Conservation (phyloP, 768 basidiomycete genomes). For the Leccinum barrowsii region DNA sequence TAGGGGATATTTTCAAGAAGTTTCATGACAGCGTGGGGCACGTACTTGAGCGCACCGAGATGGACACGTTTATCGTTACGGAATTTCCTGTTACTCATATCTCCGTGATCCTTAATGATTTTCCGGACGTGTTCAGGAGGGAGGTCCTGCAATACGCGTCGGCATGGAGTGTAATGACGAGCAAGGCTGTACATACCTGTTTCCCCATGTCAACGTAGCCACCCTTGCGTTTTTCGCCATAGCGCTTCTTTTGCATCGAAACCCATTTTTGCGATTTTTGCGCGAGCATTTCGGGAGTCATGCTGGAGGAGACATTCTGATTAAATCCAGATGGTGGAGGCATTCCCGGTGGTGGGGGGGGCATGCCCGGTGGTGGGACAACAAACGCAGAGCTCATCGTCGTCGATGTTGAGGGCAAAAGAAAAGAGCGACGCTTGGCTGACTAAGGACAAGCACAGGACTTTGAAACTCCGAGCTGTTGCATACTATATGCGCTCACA, state of each 20-base stretch:
- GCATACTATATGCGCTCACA: neutral
- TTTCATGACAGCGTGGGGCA: constrained; percentile 99
- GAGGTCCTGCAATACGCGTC: constrained; percentile 57
- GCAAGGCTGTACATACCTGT: constrained; percentile 53
- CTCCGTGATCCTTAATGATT: constrained; percentile 99
- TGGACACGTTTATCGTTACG: constrained; percentile 99
- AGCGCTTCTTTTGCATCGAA: constrained; percentile 89
- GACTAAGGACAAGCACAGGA: constrained; percentile 17
- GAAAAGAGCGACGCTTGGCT: constrained; percentile 19
- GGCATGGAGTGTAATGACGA: neutral
- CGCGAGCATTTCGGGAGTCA: constrained; percentile 69
- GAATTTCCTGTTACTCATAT: constrained; percentile 99
- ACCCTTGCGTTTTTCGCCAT: constrained; percentile 86
- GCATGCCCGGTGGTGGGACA: constrained; percentile 43
- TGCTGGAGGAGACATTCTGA: constrained; percentile 37
- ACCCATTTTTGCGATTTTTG: constrained; percentile 97
- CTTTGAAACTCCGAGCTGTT: constrained; percentile 11
- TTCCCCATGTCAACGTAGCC: constrained; percentile 92
- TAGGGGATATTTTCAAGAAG: constrained; percentile 96
- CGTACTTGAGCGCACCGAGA: constrained; percentile 96
- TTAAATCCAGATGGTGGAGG: constrained; percentile 33
- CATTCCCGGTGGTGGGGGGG: constrained; percentile 40
- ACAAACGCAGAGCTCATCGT: constrained; percentile 32
- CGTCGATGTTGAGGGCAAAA: constrained; percentile 29
- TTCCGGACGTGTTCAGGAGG: constrained; percentile 98